Evolutionary conservation across 2,329 filamentous ascomycete genomes (phyloP).

Genomic region (Tolypocladium paradoxum): DNA sequence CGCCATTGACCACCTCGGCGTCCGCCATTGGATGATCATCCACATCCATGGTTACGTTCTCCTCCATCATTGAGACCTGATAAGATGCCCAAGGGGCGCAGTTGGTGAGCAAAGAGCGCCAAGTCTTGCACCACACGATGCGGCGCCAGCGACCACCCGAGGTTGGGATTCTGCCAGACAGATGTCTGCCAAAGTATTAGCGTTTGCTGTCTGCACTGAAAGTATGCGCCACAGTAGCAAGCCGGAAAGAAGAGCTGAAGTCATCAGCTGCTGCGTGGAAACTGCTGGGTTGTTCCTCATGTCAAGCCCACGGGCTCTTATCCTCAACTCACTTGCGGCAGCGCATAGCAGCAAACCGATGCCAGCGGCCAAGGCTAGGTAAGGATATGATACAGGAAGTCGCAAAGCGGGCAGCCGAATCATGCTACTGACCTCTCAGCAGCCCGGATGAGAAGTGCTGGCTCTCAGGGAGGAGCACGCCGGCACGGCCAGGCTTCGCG

Average conservation of each 20-base stretch:
- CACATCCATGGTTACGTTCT: constrained; percentile 25
- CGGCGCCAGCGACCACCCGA: neutral
- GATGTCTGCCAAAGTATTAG: neutral
- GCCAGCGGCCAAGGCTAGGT: neutral
- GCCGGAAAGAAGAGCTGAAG: neutral
- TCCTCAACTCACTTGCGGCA: neutral
- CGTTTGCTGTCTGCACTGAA: neutral
- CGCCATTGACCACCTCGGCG: constrained; percentile 19
- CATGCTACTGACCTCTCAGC: neutral
- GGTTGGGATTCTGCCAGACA: neutral
- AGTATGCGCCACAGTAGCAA: neutral
- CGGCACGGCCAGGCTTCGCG: neutral
- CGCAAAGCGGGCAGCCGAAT: neutral
- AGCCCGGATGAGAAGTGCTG: neutral
- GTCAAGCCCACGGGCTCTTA: neutral
- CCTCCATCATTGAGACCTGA: constrained; percentile 4
- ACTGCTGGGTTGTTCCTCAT: neutral
- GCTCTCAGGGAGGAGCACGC: neutral
- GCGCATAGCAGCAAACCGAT: neutral
- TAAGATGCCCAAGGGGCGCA: neutral
- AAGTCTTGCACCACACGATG: neutral
- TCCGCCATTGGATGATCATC: constrained; percentile 34
- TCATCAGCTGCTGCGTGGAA: neutral
- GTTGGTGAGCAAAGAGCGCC: neutral
- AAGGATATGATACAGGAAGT: neutral